These are phyloP conservation scores for Periconia macrospinosa DNA, from an alignment of 2,329 filamentous ascomycete species.

Conservation along the genomic window DNA sequence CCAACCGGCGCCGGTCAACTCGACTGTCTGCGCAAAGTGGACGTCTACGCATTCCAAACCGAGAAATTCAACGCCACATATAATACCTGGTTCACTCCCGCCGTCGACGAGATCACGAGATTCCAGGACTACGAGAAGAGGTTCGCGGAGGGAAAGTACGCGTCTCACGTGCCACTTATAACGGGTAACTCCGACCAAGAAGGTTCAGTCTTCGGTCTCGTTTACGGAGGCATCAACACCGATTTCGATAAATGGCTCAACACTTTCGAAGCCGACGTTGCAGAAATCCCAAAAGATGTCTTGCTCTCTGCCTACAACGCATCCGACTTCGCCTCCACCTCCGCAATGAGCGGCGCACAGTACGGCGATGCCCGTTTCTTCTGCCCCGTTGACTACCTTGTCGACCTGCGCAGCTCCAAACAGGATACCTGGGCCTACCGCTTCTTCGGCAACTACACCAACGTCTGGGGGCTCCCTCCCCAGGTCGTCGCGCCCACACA, in stretches of 20 bases:
- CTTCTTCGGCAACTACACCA: constrained; percentile 48
- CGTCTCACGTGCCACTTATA: constrained; percentile 27
- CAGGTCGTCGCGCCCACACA: constrained; percentile 42
- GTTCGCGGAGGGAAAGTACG: constrained; percentile 27
- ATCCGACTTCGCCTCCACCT: constrained; percentile 41
- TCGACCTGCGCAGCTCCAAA: constrained; percentile 41
- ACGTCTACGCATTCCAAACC: constrained; percentile 26
- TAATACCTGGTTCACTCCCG: constrained; percentile 28
- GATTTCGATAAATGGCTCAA: constrained; percentile 49
- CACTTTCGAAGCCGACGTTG: constrained; percentile 47
- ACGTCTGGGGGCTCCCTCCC: constrained; percentile 29
- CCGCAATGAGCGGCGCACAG: constrained; percentile 48
- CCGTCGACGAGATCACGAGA: constrained; percentile 24
- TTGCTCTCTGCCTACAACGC: constrained; percentile 40
- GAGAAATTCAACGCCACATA: constrained; percentile 26
- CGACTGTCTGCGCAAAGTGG: constrained; percentile 22
- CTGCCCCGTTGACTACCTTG: constrained; percentile 40
- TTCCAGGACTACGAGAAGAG: constrained; percentile 23
- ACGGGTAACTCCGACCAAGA: constrained; percentile 31
- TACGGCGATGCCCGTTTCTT: constrained; percentile 52
- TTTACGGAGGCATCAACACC: constrained; percentile 28
- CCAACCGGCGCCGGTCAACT: constrained; percentile 20
- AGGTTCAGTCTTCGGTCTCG: constrained; percentile 26
- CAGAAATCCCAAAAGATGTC: constrained; percentile 39
- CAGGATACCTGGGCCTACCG: constrained; percentile 51